These are phyloP conservation scores for Lanmaoa rubissima DNA, from an alignment of 768 basidiomycete species.

Conservation along the genomic window DNA sequence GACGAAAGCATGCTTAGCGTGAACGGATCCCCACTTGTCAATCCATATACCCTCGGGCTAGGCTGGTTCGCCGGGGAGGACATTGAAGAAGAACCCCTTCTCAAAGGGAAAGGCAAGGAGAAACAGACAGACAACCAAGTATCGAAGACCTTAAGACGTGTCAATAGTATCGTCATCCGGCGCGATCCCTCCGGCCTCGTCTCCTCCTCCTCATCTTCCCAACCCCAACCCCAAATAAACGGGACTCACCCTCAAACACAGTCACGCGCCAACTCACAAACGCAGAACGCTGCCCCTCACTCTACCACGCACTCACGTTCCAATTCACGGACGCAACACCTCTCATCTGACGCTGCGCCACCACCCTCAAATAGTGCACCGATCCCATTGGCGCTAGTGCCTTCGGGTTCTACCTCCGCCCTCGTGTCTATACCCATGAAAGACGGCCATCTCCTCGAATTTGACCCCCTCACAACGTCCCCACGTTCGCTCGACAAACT, in stretches of 20 bases:
- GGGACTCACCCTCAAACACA: slow-evolving; percentile 25
- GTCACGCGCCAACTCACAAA: slow-evolving; percentile 53
- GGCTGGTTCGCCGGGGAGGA: slow-evolving; percentile 50
- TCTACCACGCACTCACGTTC: slow-evolving; percentile 39
- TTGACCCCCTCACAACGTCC: slow-evolving; percentile 77
- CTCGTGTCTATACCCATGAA: slow-evolving; percentile 76
- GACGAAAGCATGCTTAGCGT: slow-evolving; percentile 79
- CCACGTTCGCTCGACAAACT: slow-evolving; percentile 71
- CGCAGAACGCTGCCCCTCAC: slow-evolving; percentile 29
- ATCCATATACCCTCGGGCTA: slow-evolving; percentile 68
- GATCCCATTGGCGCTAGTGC: background rate
- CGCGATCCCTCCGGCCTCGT: slow-evolving; percentile 49
- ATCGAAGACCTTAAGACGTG: slow-evolving; percentile 34
- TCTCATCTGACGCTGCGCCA: slow-evolving; percentile 2
- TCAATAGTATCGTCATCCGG: slow-evolving; percentile 62
- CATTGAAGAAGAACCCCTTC: slow-evolving; percentile 22
- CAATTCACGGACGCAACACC: slow-evolving; percentile 34
- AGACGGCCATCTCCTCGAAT: slow-evolving; percentile 80
- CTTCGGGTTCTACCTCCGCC: slow-evolving; percentile 43
- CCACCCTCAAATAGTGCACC: background rate
- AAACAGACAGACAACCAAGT: slow-evolving; percentile 14
- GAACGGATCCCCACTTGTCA: slow-evolving; percentile 80
- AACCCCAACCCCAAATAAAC: slow-evolving; percentile 19
- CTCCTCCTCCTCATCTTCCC: slow-evolving; percentile 30
- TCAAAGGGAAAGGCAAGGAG: slow-evolving; percentile 24